phyloP scores from a whole-genome alignment of 108 stramenopile genomes.

The Pseudonitzschia delicatissima region DNA sequence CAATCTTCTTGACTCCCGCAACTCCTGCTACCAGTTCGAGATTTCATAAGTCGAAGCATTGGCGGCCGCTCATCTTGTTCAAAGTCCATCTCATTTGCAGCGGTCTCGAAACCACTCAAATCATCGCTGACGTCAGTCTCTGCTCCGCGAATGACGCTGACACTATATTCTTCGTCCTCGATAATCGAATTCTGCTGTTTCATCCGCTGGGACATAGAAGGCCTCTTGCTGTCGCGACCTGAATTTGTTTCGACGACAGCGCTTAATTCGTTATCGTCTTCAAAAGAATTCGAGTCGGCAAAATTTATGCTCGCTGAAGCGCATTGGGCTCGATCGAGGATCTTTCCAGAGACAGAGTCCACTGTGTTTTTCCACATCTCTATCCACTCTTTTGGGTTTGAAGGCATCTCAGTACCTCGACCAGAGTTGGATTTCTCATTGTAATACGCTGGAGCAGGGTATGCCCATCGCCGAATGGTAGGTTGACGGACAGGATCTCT shows the following conservation, averaged over 20 bases:
- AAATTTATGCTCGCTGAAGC: not conserved
- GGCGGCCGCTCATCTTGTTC: not conserved
- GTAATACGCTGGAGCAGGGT: not conserved
- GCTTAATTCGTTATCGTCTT: not conserved
- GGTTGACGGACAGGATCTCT: not conserved
- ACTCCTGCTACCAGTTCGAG: not conserved
- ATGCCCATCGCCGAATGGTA: not conserved
- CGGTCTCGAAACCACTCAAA: not conserved
- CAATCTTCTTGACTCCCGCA: not conserved
- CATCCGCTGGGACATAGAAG: not conserved
- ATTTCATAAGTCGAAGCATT: slow-evolving; percentile 3
- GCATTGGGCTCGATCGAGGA: not conserved
- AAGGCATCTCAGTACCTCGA: not conserved
- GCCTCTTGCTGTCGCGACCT: not conserved
- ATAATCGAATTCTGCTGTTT: not conserved
- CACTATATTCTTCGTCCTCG: not conserved
- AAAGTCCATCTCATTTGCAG: not conserved
- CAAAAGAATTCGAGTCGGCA: not conserved
- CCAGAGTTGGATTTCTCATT: too few relatives aligned
- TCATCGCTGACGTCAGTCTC: not conserved
- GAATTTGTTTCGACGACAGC: too few relatives aligned
- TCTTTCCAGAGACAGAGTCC: not conserved
- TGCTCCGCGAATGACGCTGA: not conserved
- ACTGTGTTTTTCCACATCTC: not conserved
- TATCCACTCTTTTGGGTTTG: not conserved